A percentile compares a stretch with the other conserved stretches of the same genome.
Conservation (phyloP, 768 basidiomycete species). For the Heimioporus sp. region DNA sequence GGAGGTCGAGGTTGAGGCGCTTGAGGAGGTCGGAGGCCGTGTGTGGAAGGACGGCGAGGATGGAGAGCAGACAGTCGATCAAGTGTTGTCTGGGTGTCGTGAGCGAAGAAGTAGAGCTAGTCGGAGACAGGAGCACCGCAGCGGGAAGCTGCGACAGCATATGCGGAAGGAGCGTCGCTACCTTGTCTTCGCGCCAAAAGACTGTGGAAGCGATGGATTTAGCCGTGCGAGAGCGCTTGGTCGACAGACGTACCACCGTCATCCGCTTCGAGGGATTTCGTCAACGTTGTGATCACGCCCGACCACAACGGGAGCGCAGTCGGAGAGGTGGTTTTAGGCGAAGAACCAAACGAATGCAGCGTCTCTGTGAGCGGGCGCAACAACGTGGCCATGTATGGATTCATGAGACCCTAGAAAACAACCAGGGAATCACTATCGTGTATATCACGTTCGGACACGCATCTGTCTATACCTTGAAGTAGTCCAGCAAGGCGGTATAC, state of each 20-base stretch:
- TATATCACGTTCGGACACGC: too few species aligned
- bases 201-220: slow-evolving; percentile 39
- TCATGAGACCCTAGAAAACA: slow-evolving; percentile 68
- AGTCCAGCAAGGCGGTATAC: slow-evolving; percentile 72
- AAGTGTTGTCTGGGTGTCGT: slow-evolving; percentile 11
- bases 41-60: slow-evolving; percentile 16
- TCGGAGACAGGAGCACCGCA: slow-evolving; percentile 33
- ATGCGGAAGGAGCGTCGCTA: slow-evolving; percentile 57
- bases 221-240: neutral
- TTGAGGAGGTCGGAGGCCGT: slow-evolving; percentile 54
- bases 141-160: slow-evolving; percentile 67
- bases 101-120: neutral
- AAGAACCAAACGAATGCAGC: slow-evolving; percentile 48
- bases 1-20: slow-evolving; percentile 72
- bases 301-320: slow-evolving; percentile 57
- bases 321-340: slow-evolving; percentile 10
- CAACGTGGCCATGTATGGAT: slow-evolving; percentile 84
- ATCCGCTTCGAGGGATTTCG: slow-evolving; percentile 71
- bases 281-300: slow-evolving; percentile 56
- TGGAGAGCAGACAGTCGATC: slow-evolving; percentile 16
- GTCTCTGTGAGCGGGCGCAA: slow-evolving; percentile 64
- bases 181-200: slow-evolving; percentile 88
- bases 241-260: slow-evolving; percentile 62
- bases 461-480: slow-evolving; percentile 71
- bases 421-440: neutral